Base-by-base conservation (phyloP, 73 alveolate species). In the Effrenium voratum region DNA sequence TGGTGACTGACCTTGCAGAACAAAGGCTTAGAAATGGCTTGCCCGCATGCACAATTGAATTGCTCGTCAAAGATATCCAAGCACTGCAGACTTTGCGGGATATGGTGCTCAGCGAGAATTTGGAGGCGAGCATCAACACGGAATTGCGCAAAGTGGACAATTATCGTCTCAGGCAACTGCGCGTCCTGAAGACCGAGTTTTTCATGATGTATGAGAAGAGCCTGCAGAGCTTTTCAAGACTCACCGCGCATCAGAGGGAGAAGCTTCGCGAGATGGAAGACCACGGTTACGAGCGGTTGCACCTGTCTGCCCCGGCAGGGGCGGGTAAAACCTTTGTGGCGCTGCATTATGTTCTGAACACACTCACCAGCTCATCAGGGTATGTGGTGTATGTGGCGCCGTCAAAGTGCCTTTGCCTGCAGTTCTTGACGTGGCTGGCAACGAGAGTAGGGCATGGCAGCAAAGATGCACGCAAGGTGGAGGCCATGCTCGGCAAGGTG, bases 241-340 rank as follows among this genome's bases (percentile, higher is more conserved):
- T 36, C 1, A 72, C 82, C 50, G 49, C 46, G 0, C 45, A 47
- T 75, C 92, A 81, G 32, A 28, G 49, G 6, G 44, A 1, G 36
- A 84, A 57, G 80, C 47, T 52, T 43, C 4, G 57, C n/a, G 81
- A 84, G 81, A 16, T 84, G 43, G 36, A 49, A 41, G 45, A 44
- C 73, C 38, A 15, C n/a, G n/a, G 6, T 5, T 8, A 34, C 15
- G 57, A 34, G 45, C 24, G 22, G 41, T 5, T 84, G 5, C 93
- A 84, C 59, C 59, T 84, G 19, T 36, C 57, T 36, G 93, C 93
- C 16, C 80, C 93, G 0, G 93, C 93, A 2, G 93, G 93, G 3
- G 40, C 93, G 24, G 93, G 93, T 10, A 84, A 84, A 43, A 84
- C 93, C 24, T 84, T 84, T 47, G 45, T 84, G 32, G 93, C 93